phyloP scores from a whole-genome alignment of 2,329 filamentous ascomycete genomes.

The Fusarium aywerte region DNA sequence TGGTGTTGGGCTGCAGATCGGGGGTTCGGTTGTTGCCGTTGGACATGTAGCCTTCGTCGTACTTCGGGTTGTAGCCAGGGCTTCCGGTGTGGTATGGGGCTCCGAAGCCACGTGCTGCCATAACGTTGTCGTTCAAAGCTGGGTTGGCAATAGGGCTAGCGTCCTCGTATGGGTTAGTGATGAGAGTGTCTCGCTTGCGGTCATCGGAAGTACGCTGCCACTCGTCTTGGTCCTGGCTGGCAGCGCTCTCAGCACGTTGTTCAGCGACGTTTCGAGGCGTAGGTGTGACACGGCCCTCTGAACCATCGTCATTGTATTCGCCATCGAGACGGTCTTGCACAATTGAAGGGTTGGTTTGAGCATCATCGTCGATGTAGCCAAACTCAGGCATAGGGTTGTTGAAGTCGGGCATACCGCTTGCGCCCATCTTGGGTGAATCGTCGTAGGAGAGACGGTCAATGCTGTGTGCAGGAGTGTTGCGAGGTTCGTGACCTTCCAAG shows the following conservation, averaged over 20 bases:
- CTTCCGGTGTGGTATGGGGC: constrained; percentile 64
- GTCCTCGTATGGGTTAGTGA: constrained; percentile 75
- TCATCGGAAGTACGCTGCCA: constrained; percentile 72
- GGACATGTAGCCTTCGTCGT: constrained; percentile 92
- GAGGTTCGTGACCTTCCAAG: constrained; percentile 64
- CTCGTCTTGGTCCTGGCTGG: constrained; percentile 69
- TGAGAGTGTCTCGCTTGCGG: constrained; percentile 71
- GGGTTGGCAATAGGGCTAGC: constrained; percentile 70
- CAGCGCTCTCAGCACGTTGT: constrained; percentile 50
- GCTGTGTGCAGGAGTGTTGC: constrained; percentile 68
- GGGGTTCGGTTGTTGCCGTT: constrained; percentile 69
- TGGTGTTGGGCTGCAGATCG: constrained; percentile 64
- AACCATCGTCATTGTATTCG: constrained; percentile 55
- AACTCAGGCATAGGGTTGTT: constrained; percentile 81
- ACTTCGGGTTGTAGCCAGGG: constrained; percentile 68
- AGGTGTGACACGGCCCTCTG: constrained; percentile 67
- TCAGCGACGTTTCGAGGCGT: constrained; percentile 47
- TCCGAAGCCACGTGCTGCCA: constrained; percentile 56
- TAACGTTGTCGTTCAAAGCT: constrained; percentile 61
- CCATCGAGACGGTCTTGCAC: constrained; percentile 78
- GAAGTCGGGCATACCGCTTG: constrained; percentile 75
- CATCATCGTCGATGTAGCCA: constrained; percentile 74
- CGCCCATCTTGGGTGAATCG: constrained; percentile 67
- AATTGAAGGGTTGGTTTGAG: constrained; percentile 86
- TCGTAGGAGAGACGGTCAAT: constrained; percentile 67